Conservation (phyloP, 176 grass and related monocot species). For the Triticum monococcum region DNA sequence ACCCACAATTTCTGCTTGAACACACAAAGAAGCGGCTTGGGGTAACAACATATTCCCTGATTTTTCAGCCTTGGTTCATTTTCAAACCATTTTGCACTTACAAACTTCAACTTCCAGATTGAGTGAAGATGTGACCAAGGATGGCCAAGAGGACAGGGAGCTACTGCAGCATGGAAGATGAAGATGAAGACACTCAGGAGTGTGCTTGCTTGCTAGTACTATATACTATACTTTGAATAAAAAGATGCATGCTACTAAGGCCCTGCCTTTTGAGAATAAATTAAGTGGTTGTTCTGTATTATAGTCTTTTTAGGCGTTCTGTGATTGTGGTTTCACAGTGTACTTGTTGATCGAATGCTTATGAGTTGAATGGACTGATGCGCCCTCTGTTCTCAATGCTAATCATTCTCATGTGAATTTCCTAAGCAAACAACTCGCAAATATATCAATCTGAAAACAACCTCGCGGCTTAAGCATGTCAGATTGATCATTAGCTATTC, state of each 20-base stretch:
- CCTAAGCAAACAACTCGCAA: too few species aligned
- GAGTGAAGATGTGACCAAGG: conserved; percentile 31
- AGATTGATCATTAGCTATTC: too few species aligned
- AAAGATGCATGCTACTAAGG: not conserved
- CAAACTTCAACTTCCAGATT: conserved; percentile 36
- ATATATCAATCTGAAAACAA: too few species aligned
- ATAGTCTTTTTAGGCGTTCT: not conserved
- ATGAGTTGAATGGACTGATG: too few species aligned
- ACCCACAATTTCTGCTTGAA: conserved; percentile 57
- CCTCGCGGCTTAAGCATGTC: too few species aligned
- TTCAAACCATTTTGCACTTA: conserved; percentile 2
- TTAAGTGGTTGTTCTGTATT: not conserved
- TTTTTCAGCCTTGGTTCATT: not conserved
- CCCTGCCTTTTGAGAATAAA: conserved; percentile 13
- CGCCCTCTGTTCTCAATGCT: too few species aligned
- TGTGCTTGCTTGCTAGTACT: not conserved
- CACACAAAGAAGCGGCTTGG: conserved; percentile 52
- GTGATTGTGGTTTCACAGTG: not conserved
- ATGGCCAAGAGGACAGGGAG: not conserved
- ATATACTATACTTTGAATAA: conserved; percentile 21
- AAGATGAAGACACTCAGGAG: not conserved
- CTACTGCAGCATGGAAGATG: not conserved
- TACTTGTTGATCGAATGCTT: not conserved
- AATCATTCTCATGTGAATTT: too few species aligned
- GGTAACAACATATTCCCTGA: conserved; percentile 43